Conservation (phyloP, 148 eudicot species). For the Camellia lanceoleosa region DNA sequence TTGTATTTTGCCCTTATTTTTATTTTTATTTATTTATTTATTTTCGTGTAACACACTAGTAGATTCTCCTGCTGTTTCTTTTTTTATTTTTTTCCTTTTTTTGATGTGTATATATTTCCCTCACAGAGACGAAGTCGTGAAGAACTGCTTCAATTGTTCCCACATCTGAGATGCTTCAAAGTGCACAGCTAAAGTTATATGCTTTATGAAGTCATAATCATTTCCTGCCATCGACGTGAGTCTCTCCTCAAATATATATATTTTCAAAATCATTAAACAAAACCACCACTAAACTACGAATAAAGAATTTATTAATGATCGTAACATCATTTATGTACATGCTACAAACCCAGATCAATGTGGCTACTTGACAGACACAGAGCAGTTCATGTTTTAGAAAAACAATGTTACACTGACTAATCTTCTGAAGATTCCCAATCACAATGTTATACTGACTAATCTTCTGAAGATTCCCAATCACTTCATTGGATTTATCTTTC, state of each 20-base stretch:
- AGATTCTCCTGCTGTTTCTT: background rate
- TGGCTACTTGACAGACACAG: background rate
- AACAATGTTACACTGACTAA: background rate
- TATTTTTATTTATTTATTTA: too few species aligned
- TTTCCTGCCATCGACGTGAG: background rate
- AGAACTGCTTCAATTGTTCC: constrained; percentile 73
- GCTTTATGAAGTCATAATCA: background rate
- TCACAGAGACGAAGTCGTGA: constrained; percentile 67
- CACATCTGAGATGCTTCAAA: constrained; percentile 72
- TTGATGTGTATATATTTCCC: background rate
- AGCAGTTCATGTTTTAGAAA: background rate
- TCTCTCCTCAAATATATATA: background rate
- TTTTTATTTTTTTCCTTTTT: background rate
- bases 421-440: background rate
- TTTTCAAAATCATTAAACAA: background rate
- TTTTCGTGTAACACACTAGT: background rate
- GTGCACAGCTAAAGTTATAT: constrained; percentile 63
- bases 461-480: background rate
- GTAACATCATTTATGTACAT: background rate
- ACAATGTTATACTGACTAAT: background rate
- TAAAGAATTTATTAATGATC: background rate
- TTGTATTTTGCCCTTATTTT: background rate
- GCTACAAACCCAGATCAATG: background rate
- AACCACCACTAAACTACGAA: background rate
- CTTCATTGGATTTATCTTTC: too few species aligned